Base-by-base conservation (phyloP, 2,329 filamentous ascomycete genomes). In the Colletotrichum sublineola region DNA sequence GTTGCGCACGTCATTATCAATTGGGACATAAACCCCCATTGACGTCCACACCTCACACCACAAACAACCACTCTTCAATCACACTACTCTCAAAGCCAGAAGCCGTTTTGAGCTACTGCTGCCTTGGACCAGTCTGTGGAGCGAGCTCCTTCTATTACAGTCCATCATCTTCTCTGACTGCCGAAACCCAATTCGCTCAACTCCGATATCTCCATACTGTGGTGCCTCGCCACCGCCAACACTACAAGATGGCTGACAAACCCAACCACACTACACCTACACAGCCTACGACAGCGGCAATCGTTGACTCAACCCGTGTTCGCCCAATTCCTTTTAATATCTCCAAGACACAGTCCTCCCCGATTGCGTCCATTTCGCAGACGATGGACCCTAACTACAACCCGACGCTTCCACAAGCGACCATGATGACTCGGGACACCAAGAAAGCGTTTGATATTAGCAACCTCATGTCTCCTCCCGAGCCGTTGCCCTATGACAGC, bases 401-500 rank as follows among this genome's bases (percentile, higher is more conserved):
- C 31, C 63, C 36, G 24, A 61, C 58, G 36, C 36, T 52, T 15
- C 55, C 63, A 24, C 53, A 66, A 46, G 38, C 55, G 3, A 52
- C 42, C 6, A 40, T 63, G 44, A 67, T 66, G 60, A 48, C 63
- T 53, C 52, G 58, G 18, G 71, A 73, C 55, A 52, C 75, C 5
- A 86, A 83, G 77, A 87, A 86, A 75, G 76, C 79, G 2, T 76
- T 86, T 65, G 83, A 86, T 73, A 87, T 88, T 75, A 86, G 79
- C 81, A 90, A 83, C 73, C 82, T 91, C 70, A 90, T 91, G 86
- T 91, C 90, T 31, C 90, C 90, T 42, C 89, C 89, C 31, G 89
- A 91, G 48, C 82, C 83, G n/a, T 78, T 84, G 44, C 85, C 84
- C 61, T 80, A 83, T 50, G 89, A 91, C 74, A 88, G 80, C 76